Evolutionary conservation across 148 eudicot genomes (phyloP).

Genomic region (Gaultheria prostrata): DNA sequence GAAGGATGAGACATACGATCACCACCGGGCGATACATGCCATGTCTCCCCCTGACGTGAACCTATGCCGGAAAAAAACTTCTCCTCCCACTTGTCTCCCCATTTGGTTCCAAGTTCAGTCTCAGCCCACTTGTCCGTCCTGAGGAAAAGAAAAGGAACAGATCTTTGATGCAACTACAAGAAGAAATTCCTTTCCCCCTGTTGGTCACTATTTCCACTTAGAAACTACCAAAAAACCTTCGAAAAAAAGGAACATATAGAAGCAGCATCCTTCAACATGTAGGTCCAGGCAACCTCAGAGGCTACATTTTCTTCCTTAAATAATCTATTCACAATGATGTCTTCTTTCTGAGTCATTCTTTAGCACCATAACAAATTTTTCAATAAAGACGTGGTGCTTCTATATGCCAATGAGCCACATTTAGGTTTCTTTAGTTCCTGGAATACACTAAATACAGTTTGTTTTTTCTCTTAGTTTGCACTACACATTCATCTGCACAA

Average conservation of each 20-base stretch:
- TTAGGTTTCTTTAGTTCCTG: not conserved
- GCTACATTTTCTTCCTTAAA: not conserved
- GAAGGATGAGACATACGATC: conserved; percentile 55
- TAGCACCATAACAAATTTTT: conserved; percentile 4
- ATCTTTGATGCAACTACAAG: not conserved
- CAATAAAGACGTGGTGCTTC: not conserved
- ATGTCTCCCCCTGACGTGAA: conserved; percentile 97
- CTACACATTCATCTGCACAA: not conserved
- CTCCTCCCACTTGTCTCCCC: conserved; percentile 99
- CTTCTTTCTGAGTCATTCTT: not conserved
- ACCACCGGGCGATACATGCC: conserved; percentile 83
- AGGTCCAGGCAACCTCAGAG: not conserved
- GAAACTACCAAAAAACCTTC: not conserved
- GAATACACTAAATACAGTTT: not conserved
- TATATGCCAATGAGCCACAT: not conserved
- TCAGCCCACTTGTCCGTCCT: conserved; percentile 99
- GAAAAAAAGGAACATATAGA: not conserved
- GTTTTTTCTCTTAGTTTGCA: not conserved
- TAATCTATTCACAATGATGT: not conserved
- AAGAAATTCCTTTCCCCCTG: not conserved
- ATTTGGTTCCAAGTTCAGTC: conserved; percentile 93
- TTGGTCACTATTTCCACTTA: not conserved
- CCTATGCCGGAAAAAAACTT: conserved; percentile 92
- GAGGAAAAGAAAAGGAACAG: conserved; percentile 19
- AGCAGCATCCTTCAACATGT: not conserved